Percentiles rank a stretch among this genome's conserved stretches.
Conservation (phyloP, 2,329 filamentous ascomycete genomes). For the Bipolaris victoriae region DNA sequence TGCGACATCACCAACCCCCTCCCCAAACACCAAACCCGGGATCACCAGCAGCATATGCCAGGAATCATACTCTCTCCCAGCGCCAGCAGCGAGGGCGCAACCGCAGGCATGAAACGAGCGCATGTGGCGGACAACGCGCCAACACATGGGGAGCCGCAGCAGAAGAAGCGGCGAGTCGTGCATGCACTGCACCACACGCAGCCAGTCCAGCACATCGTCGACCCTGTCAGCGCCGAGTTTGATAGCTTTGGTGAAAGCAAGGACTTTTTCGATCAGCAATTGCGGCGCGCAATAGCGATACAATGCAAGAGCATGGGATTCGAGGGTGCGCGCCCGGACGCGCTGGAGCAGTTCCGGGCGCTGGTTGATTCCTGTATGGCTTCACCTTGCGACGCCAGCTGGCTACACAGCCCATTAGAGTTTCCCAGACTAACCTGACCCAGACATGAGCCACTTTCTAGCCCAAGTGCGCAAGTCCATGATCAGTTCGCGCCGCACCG, state of each 20-base stretch:
- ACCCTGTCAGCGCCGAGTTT: slow-evolving; percentile 45
- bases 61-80: slow-evolving; percentile 38
- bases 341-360: slow-evolving; percentile 62
- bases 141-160: slow-evolving; percentile 30
- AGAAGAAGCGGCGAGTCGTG: slow-evolving; percentile 46
- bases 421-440: slow-evolving; percentile 24
- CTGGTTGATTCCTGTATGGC: slow-evolving; percentile 65
- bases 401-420: slow-evolving; percentile 1
- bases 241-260: slow-evolving; percentile 53
- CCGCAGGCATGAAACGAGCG: slow-evolving; percentile 46
- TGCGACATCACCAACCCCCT: slow-evolving; percentile 8
- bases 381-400: slow-evolving; percentile 25
- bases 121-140: slow-evolving; percentile 29
- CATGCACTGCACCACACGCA: slow-evolving; percentile 46
- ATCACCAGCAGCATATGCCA: slow-evolving; percentile 39
- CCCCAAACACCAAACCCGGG: slow-evolving; percentile 4
- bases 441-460: slow-evolving; percentile 63
- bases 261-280: slow-evolving; percentile 59
- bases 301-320: slow-evolving; percentile 61
- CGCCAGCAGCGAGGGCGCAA: slow-evolving; percentile 39
- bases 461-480: slow-evolving; percentile 63
- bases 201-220: slow-evolving; percentile 39
- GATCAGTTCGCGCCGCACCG: slow-evolving; percentile 61
- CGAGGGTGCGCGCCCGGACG: slow-evolving; percentile 60
- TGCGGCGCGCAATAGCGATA: slow-evolving; percentile 62